Base-by-base conservation (phyloP, 495 filamentous ascomycete species). In the Penicillium daleae region DNA sequence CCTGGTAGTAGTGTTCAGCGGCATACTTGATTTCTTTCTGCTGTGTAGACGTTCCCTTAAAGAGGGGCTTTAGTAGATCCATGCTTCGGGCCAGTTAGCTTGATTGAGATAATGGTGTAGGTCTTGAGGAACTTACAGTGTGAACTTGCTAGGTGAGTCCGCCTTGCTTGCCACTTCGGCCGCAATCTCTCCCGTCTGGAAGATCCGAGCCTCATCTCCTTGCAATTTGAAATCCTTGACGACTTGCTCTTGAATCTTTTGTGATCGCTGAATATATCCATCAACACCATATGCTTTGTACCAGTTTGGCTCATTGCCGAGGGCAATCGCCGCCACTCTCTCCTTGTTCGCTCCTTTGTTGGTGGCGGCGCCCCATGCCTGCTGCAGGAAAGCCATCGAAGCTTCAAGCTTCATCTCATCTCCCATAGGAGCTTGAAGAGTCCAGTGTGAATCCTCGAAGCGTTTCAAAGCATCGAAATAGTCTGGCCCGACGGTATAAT, bases 1-100 rank as follows among this genome's bases (percentile, higher is more conserved):
- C 46, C n/a, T 71, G 70, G 61, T 73, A 73, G 17, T 52, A 68
- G 37, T 73, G 68, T 49, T 65, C 42, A 13, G 70, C 65, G 42
- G 65, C 70, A 31, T 57, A 57, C 37, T 71, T 71, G 40, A 56
- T 49, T 3, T 27, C 21, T 6, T 29, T 50, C 3, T 39, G 35
- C 35, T 39, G 35, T 4, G 35, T 39, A 3, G 22, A 8, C 24
- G 27, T 29, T 6, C 9, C 46, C 24, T 50, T 29, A 6, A 50
- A 50, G 6, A 50, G 46, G 6, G 46, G 22, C 12, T 6, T 50
- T 24, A 50, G 15, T 7, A 50, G 46, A 29, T 29, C 22, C 46
- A 29, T 50, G 21, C 46, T 50, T 8, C 3, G 3, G 12, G n/a
- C 12, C 29, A 2, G 24, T 50, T 1, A 50, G 24, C 46, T 27